These are phyloP conservation scores for Torrubiella hemipterigena DNA, from an alignment of 2,329 filamentous ascomycete genomes.

Conservation along the genomic window DNA sequence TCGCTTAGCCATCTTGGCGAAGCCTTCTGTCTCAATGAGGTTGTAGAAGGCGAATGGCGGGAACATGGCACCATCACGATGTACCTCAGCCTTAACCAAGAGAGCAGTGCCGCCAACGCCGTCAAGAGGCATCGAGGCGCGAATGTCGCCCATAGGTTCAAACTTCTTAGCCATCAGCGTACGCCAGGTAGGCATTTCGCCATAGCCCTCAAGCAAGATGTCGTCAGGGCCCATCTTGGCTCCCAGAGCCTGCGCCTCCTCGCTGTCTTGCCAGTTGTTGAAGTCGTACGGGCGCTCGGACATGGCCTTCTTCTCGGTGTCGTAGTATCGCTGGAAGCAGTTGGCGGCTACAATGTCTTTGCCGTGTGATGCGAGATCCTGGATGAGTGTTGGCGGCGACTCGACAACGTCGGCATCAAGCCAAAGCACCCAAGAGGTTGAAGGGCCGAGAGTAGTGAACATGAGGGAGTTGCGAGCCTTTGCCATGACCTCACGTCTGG, in stretches of 20 bases:
- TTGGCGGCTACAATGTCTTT: constrained; percentile 91
- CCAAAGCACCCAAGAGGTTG: constrained; percentile 95
- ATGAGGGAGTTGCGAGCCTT: constrained; percentile 87
- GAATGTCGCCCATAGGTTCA: constrained; percentile 40
- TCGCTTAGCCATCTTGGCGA: constrained; percentile 90
- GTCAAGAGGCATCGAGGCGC: constrained; percentile 64
- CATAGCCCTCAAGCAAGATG: constrained; percentile 85
- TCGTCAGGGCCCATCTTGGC: constrained; percentile 80
- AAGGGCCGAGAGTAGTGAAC: constrained; percentile 85
- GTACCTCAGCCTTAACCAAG: constrained; percentile 91
- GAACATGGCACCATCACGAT: constrained; percentile 97
- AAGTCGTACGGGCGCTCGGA: constrained; percentile 84
- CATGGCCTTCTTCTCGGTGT: constrained; percentile 55
- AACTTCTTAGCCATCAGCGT: constrained; percentile 81
- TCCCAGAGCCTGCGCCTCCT: constrained; percentile 63
- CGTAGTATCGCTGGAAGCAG: constrained; percentile 79
- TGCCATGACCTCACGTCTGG: constrained; percentile 77
- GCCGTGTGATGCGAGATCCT: constrained; percentile 80
- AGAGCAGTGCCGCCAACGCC: constrained; percentile 89
- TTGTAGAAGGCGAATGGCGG: constrained; percentile 94
- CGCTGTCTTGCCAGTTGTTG: constrained; percentile 94
- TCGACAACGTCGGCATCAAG: constrained; percentile 88
- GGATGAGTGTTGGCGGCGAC: constrained; percentile 71
- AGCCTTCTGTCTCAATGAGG: constrained; percentile 94
- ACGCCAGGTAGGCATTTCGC: constrained; percentile 84